Conservation (phyloP, 257 asterid species). For the Solanum habrochaites region DNA sequence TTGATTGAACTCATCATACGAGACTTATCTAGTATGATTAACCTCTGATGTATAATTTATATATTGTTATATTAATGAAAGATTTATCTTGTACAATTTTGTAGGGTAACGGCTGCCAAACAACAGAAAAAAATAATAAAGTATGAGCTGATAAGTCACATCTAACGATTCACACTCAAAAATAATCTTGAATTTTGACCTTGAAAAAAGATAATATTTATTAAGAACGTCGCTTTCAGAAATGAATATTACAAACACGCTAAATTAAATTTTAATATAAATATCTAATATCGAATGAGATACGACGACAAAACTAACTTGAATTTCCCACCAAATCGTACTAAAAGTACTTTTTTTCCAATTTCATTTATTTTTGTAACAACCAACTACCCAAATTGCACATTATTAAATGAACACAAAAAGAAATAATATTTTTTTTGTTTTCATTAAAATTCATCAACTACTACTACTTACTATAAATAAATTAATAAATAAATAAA, state of each 20-base stretch:
- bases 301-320: not conserved
- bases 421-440: not conserved
- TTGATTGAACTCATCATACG: not conserved
- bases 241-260: accelerated
- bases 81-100: not conserved
- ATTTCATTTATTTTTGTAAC: not conserved
- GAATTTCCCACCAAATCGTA: not conserved
- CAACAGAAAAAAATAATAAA: no score
- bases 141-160: no score
- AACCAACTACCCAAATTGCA: not conserved
- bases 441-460: not conserved
- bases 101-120: not conserved
- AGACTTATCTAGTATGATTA: not conserved
- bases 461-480: not conserved
- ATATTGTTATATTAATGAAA: not conserved
- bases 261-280: not conserved
- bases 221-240: not conserved
- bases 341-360: not conserved
- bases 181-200: not conserved
- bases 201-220: no score
- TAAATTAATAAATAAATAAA: not conserved
- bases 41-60: not conserved
- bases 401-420: not conserved
- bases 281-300: not conserved
- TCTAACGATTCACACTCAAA: no score